phyloP scores from a whole-genome alignment of 2,329 filamentous ascomycete species.

The Claviceps sp. region DNA sequence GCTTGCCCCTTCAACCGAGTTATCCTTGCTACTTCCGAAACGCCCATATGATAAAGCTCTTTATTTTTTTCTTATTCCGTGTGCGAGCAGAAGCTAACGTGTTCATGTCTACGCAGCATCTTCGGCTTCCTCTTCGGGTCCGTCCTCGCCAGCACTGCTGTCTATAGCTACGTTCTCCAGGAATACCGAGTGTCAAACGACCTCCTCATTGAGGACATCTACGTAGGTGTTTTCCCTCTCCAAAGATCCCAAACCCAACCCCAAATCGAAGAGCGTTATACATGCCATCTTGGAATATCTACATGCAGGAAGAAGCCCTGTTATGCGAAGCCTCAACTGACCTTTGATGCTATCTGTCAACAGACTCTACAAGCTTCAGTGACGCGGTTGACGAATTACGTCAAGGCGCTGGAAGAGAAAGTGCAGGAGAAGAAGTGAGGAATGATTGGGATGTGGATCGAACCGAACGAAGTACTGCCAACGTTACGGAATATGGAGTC shows the following conservation, averaged over 20 bases:
- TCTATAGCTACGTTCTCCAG: conserved; percentile 86
- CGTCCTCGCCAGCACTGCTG: conserved; percentile 61
- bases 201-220: conserved; percentile 87
- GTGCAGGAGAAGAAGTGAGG: conserved; percentile 41
- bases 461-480: too few species aligned
- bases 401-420: conserved; percentile 70
- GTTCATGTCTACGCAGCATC: conserved; percentile 39
- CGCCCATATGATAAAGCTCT: too few species aligned
- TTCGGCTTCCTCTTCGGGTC: conserved; percentile 86
- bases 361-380: conserved; percentile 81
- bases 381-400: conserved; percentile 72
- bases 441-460: background rate
- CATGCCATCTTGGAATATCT: too few species aligned
- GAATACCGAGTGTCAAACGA: conserved; percentile 93
- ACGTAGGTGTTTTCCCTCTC: conserved; percentile 53
- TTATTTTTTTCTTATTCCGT: too few species aligned
- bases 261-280: too few species aligned
- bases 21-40: too few species aligned
- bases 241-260: background rate
- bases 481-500: too few species aligned
- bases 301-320: too few species aligned
- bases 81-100: background rate
- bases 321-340: too few species aligned
- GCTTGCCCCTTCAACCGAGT: too few species aligned
- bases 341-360: too few species aligned